Evolutionary conservation across 768 basidiomycete species (phyloP).

Genomic region (Suillus subalutaceus): DNA sequence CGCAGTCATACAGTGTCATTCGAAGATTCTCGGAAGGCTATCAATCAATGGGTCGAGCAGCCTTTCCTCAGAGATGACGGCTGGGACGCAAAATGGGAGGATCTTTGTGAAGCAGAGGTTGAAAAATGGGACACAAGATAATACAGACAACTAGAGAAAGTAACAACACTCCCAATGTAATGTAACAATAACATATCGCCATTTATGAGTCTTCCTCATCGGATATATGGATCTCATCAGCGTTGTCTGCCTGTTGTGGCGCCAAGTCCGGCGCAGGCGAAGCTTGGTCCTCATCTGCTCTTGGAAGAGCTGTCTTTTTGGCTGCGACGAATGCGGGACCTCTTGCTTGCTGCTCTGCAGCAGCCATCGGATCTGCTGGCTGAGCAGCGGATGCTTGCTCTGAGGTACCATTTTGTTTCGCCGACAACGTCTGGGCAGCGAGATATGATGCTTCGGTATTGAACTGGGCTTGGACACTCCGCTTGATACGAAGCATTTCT

Average conservation of each 20-base stretch:
- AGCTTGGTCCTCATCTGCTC: slow-evolving; percentile 40
- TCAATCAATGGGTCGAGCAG: slow-evolving; percentile 72
- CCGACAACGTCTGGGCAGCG: slow-evolving; percentile 85
- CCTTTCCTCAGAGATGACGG: slow-evolving; percentile 65
- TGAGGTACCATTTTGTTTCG: slow-evolving; percentile 53
- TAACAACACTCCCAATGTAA: slow-evolving; percentile 15
- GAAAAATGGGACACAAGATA: slow-evolving; percentile 62
- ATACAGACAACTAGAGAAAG: slow-evolving; percentile 18
- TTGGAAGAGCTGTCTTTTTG: slow-evolving; percentile 50
- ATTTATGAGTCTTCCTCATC: slow-evolving; percentile 73
- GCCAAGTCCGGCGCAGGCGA: slow-evolving; percentile 33
- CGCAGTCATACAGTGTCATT: slow-evolving; percentile 71
- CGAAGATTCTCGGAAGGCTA: slow-evolving; percentile 63
- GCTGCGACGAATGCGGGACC: slow-evolving; percentile 82
- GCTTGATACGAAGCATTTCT: slow-evolving; percentile 93
- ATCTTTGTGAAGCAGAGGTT: slow-evolving; percentile 75
- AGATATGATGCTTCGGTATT: slow-evolving; percentile 96
- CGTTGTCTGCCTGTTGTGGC: slow-evolving; percentile 48
- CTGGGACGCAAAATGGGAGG: slow-evolving; percentile 79
- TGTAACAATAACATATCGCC: slow-evolving; percentile 13
- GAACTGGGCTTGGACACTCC: slow-evolving; percentile 98
- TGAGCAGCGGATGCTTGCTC: slow-evolving; percentile 46
- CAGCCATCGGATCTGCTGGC: slow-evolving; percentile 83
- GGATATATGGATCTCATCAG: slow-evolving; percentile 87
- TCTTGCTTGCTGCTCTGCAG: slow-evolving; percentile 69